Evolutionary conservation across 176 grass and related monocot species (phyloP).

Genomic region (Zizania latifolia): DNA sequence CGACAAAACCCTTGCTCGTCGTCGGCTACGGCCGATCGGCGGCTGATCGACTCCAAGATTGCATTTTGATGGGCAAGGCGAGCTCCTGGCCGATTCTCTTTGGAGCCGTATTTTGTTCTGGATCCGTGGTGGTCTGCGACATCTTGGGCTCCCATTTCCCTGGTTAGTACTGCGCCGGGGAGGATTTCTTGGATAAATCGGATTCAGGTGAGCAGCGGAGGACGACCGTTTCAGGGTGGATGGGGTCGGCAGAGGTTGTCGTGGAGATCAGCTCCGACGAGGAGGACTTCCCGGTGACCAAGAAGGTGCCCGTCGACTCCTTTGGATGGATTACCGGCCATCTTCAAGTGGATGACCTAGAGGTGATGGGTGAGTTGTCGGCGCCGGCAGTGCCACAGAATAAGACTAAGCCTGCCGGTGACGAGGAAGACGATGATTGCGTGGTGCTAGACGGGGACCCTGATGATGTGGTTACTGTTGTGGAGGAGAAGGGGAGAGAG

Average conservation of each 20-base stretch:
- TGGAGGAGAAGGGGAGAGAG: not conserved
- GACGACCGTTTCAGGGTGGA: slow-evolving; percentile 20
- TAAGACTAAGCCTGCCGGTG: slow-evolving; percentile 13
- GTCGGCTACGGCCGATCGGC: not conserved
- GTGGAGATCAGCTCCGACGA: slow-evolving; percentile 98
- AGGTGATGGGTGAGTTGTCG: slow-evolving; percentile 53
- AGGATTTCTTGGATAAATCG: slow-evolving; percentile 25
- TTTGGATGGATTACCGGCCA: slow-evolving; percentile 30
- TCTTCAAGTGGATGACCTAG: slow-evolving; percentile 38
- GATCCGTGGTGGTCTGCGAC: slow-evolving; percentile 14
- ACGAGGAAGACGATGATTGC: slow-evolving; percentile 64
- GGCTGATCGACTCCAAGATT: slow-evolving; percentile 10
- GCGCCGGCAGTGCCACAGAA: slow-evolving; percentile 23
- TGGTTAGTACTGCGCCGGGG: not conserved
- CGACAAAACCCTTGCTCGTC: not conserved
- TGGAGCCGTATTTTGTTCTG: not conserved
- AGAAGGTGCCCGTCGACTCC: not conserved
- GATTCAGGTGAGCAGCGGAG: too few relatives aligned
- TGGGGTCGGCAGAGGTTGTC: slow-evolving; percentile 35
- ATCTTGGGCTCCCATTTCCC: slow-evolving; percentile 19
- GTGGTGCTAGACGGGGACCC: slow-evolving; percentile 68
- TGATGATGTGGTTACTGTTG: slow-evolving; percentile 30
- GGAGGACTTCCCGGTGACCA: slow-evolving; percentile 28
- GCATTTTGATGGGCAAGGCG: slow-evolving; percentile 11
- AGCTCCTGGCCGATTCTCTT: slow-evolving; percentile 14